phyloP scores from a whole-genome alignment of 106 monocot genomes.

The Chionographis japonica region DNA sequence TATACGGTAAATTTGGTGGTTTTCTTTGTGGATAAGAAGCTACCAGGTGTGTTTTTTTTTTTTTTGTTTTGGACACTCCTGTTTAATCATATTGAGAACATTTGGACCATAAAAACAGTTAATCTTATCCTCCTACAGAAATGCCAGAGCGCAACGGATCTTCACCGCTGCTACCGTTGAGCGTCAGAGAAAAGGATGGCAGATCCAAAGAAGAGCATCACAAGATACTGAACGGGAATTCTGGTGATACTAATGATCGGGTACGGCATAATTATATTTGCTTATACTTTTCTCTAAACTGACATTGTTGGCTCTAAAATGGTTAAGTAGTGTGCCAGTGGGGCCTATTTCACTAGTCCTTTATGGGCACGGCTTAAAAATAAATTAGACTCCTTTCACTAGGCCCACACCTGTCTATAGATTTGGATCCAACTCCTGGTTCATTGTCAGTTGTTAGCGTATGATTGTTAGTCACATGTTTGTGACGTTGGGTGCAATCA shows the following conservation, averaged over 20 bases:
- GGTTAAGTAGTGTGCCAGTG: not conserved
- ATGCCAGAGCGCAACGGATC: constrained; percentile 59
- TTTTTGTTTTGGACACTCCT: not conserved
- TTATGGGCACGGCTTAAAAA: no score
- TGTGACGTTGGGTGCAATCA: no score
- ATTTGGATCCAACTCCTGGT: no score
- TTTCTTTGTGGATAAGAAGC: constrained; percentile 48
- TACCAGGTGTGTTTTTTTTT: constrained; percentile 34
- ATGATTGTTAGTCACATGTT: no score
- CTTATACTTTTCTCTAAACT: not conserved
- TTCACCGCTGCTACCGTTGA: constrained; percentile 46
- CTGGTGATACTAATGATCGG: constrained; percentile 47
- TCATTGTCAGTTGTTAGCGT: no score
- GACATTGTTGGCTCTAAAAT: not conserved
- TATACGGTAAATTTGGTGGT: constrained; percentile 55
- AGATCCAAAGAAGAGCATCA: constrained; percentile 50
- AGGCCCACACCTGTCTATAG: no score
- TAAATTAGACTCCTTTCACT: no score
- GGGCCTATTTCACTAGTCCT: not conserved
- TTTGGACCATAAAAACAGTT: no score
- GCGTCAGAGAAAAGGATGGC: constrained; percentile 44
- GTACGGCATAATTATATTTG: constrained; percentile 14
- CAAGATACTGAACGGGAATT: constrained; percentile 56
- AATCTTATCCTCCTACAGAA: constrained; percentile 27
- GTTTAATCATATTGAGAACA: no score